Base-by-base conservation (phyloP, 805 yeast species). In the Candida jianshihensis region DNA sequence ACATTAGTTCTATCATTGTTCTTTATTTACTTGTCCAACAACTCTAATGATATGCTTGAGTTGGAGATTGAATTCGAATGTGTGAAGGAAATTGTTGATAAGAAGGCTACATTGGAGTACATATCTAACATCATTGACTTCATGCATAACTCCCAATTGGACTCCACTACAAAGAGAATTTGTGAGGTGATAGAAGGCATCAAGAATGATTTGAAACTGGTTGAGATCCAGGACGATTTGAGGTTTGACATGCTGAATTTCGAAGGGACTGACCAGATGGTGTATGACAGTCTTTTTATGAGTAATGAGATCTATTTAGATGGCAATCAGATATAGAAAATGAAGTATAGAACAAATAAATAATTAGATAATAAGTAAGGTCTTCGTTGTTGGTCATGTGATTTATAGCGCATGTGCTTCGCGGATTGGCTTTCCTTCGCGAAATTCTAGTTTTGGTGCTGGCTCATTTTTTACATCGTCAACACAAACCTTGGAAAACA, bases 121-220 rank as follows among this genome's bases (percentile, higher is more conserved):
- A 51, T 54, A 6, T 37, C 52, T 1, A 31, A 44, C 22, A 47
- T 47, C 10, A 36, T 56, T 13, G 42, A 41, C 7, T 51, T 49
- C 33, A 48, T 54, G 50, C 43, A 44, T 12, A 41, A 34, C 14
- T 36, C 46, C 7, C 55, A 51, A 59, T 32, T 49, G 28, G 71
- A 66, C 40, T 63, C 69, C 4, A 65, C 72, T 3, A 66, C 65
- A 59, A 55, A 58, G 39, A 50, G 71, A 43, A 59, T 66, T 31
- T 56, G 65, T 37, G 71, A 66, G 42, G 61, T 67, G 14, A 57
- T 63, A 20, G 67, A 65, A 36, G 65, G 69, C 3, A 46, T 68
- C 16, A 46, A 62, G 22, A 61, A 60, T 31, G 73, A 68, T 46
- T 46, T 68, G 11, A 71, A 71, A 25, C 56, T 66, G 5, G 50